phyloP scores from a whole-genome alignment of 176 grass and related monocot species.

The Puya raimondii region DNA sequence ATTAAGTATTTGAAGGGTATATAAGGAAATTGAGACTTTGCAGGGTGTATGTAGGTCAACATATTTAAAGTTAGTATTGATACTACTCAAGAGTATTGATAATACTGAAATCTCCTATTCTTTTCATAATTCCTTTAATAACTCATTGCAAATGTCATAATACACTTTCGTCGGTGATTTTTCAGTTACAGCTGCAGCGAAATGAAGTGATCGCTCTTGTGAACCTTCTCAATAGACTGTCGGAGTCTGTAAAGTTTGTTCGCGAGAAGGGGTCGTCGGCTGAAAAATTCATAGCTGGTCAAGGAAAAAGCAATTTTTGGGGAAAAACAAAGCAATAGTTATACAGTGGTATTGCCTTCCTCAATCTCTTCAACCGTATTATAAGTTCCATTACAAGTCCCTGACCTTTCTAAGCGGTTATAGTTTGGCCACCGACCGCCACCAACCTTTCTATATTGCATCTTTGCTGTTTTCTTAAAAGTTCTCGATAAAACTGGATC shows the following conservation, averaged over 20 bases:
- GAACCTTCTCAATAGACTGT: conserved; percentile 89
- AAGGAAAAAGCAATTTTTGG: conserved; percentile 32
- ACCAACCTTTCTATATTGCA: no score
- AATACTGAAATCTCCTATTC: background rate
- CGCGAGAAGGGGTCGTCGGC: conserved; percentile 56
- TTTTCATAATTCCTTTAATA: background rate
- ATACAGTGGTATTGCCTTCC: background rate
- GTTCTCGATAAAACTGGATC: no score
- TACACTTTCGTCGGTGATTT: conserved; percentile 8
- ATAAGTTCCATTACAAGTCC: no score
- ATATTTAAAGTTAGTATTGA: no score
- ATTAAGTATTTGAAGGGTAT: no score
- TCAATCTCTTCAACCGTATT: background rate
- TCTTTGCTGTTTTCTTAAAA: no score
- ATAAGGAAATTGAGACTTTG: no score
- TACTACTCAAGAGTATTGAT: no score
- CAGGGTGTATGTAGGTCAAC: no score
- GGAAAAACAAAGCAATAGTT: conserved; percentile 1
- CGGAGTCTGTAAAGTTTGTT: conserved; percentile 87
- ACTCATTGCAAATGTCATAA: conserved; percentile 7
- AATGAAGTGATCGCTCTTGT: conserved; percentile 92
- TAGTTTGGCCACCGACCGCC: no score
- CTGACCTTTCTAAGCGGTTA: no score
- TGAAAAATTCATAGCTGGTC: conserved; percentile 46
- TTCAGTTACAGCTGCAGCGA: conserved; percentile 84